phyloP scores from a whole-genome alignment of 2,329 filamentous ascomycete species.

The Nothophoma quercina region DNA sequence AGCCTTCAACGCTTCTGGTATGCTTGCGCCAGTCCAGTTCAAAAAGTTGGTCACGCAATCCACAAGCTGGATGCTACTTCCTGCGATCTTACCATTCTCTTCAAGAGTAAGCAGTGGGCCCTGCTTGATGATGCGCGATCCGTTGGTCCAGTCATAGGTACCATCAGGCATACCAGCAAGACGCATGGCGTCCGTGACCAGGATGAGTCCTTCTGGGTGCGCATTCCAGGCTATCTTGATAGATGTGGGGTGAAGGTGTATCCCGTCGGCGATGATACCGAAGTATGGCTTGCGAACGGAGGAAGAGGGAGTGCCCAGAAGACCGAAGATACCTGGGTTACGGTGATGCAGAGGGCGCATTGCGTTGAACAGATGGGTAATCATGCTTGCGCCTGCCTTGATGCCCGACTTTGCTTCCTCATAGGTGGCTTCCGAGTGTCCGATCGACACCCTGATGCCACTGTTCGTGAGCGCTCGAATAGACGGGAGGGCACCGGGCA shows the following conservation, averaged over 20 bases:
- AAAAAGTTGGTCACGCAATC: constrained; percentile 86
- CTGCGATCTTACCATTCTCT: constrained; percentile 67
- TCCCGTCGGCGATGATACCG: constrained; percentile 88
- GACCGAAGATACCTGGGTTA: constrained; percentile 88
- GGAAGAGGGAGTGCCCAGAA: constrained; percentile 66
- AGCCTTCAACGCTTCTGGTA: constrained; percentile 73
- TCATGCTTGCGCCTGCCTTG: constrained; percentile 80
- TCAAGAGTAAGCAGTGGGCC: constrained; percentile 78
- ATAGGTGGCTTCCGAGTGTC: constrained; percentile 87
- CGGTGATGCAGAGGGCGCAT: constrained; percentile 92
- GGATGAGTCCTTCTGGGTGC: constrained; percentile 82
- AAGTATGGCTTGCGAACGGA: constrained; percentile 71
- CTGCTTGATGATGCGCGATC: constrained; percentile 70
- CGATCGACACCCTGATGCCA: constrained; percentile 79
- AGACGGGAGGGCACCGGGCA: constrained; percentile 70
- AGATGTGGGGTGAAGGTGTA: constrained; percentile 86
- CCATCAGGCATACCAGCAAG: constrained; percentile 85
- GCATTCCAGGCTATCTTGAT: constrained; percentile 90
- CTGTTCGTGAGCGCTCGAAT: constrained; percentile 71
- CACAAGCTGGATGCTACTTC: constrained; percentile 74
- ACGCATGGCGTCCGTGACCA: constrained; percentile 93
- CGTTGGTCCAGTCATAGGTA: constrained; percentile 84
- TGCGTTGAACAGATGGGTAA: constrained; percentile 93
- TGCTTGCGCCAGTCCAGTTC: constrained; percentile 72
- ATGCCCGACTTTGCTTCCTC: constrained; percentile 78